Conservation (phyloP, 208 protist species). For the Leishmania gerbilli region DNA sequence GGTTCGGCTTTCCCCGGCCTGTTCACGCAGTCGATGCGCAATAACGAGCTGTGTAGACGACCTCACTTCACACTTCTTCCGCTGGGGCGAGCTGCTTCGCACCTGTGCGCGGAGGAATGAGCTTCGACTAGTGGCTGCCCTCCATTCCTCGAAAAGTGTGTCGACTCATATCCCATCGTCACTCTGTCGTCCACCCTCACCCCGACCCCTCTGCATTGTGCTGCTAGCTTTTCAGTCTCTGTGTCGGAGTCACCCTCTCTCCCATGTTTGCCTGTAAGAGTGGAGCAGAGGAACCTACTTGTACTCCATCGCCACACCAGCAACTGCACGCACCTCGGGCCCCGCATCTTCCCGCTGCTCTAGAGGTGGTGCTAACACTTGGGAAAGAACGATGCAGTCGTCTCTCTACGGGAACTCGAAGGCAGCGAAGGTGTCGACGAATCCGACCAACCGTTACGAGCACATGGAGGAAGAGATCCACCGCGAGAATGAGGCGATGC, state of each 20-base stretch:
- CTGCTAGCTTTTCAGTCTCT: neutral
- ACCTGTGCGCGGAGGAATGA: neutral
- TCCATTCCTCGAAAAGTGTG: neutral
- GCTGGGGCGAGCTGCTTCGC: neutral
- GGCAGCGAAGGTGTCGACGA: neutral
- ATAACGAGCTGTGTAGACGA: neutral
- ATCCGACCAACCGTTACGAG: constrained; percentile 15
- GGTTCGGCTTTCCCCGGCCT: neutral
- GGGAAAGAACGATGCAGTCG: constrained; percentile 51
- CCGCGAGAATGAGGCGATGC: constrained; percentile 79
- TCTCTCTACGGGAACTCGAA: constrained; percentile 49
- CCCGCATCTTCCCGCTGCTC: neutral
- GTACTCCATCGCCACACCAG: neutral
- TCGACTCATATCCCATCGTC: neutral
- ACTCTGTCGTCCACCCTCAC: neutral
- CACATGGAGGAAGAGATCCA: constrained; percentile 76
- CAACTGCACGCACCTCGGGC: neutral
- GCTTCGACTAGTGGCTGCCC: neutral
- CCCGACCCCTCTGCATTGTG: neutral
- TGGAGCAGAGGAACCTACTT: neutral
- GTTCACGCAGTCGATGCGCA: neutral
- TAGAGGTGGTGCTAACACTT: neutral
- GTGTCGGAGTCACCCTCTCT: neutral
- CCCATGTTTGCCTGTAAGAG: neutral
- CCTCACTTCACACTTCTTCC: constrained; percentile 1